phyloP scores from a whole-genome alignment of 1,284 basidiomycete species.

The Kwoniella shivajii region DNA sequence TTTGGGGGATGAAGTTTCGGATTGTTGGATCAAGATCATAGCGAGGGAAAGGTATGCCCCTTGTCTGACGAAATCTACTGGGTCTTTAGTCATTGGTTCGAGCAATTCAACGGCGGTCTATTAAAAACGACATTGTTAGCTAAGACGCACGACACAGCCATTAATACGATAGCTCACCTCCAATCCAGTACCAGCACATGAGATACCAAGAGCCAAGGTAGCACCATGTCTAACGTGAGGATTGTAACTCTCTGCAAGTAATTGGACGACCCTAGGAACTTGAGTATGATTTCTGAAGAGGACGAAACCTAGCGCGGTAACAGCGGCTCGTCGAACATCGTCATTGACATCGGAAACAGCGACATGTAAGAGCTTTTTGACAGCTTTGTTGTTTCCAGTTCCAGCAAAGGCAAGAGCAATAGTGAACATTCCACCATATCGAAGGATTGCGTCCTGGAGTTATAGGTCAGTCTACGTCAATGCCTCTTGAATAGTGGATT shows the following conservation, averaged over 20 bases:
- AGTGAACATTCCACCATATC: constrained; percentile 94
- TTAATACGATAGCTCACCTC: constrained; percentile 63
- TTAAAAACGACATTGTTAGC: constrained; percentile 2
- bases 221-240: constrained; percentile 97
- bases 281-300: constrained; percentile 93
- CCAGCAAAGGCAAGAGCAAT: constrained; percentile 92
- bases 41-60: constrained; percentile 93
- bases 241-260: constrained; percentile 95
- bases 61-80: constrained; percentile 95
- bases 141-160: too few species aligned
- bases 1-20: constrained; percentile 82
- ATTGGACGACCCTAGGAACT: constrained; percentile 91
- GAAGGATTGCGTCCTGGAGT: constrained; percentile 89
- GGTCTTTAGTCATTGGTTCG: constrained; percentile 94
- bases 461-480: too few species aligned
- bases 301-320: constrained; percentile 90
- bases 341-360: constrained; percentile 96
- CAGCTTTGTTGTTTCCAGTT: constrained; percentile 87
- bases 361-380: constrained; percentile 85
- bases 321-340: constrained; percentile 90
- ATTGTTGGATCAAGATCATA: constrained; percentile 94
- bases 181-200: constrained; percentile 94
- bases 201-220: constrained; percentile 89
- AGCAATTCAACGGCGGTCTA: constrained; percentile 89
- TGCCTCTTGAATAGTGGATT: too few species aligned